Percentiles rank a stretch among this genome's conserved stretches.
These are phyloP conservation scores for Schwanniomyces polymorphus DNA, from an alignment of 805 yeast species.

Conservation along the genomic window DNA sequence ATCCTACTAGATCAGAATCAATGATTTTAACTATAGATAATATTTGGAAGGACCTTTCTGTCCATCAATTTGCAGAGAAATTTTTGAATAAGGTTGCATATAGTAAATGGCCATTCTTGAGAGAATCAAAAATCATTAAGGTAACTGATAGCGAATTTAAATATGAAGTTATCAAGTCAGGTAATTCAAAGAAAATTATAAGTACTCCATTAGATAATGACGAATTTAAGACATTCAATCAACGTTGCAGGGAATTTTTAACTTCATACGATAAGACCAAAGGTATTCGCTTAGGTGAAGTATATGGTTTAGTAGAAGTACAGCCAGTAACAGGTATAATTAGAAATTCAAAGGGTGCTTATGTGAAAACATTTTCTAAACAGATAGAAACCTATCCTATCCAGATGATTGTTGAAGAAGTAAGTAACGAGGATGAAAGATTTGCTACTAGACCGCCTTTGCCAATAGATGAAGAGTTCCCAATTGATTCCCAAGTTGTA, in stretches of 20 bases:
- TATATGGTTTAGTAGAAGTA: slow-evolving; percentile 67
- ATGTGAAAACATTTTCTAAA: slow-evolving; percentile 65
- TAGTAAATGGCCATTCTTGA: slow-evolving; percentile 87
- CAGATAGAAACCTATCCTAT: slow-evolving; percentile 64
- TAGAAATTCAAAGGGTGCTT: slow-evolving; percentile 70
- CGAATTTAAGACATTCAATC: slow-evolving; percentile 50
- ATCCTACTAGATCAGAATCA: slow-evolving; percentile 81
- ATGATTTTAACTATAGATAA: slow-evolving; percentile 65
- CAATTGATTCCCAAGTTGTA: slow-evolving; percentile 66
- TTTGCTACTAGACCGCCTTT: slow-evolving; percentile 69
- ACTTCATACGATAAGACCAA: slow-evolving; percentile 47
- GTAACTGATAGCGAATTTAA: slow-evolving; percentile 55
- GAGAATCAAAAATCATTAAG: slow-evolving; percentile 71
- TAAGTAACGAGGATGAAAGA: slow-evolving; percentile 72
- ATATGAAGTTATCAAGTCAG: slow-evolving; percentile 43
- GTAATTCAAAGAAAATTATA: slow-evolving; percentile 19
- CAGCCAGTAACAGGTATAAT: slow-evolving; percentile 74
- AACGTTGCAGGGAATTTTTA: slow-evolving; percentile 36
- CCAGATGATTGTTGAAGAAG: slow-evolving; percentile 75
- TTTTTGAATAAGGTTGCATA: slow-evolving; percentile 64
- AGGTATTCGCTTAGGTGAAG: slow-evolving; percentile 60
- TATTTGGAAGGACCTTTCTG: slow-evolving; percentile 52
- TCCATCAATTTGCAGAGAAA: slow-evolving; percentile 65
- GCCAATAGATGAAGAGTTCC: slow-evolving; percentile 82
- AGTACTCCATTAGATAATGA: slow-evolving; percentile 38